Evolutionary conservation across 306 rosid genomes (phyloP).

Genomic region (Fragaria vesca): DNA sequence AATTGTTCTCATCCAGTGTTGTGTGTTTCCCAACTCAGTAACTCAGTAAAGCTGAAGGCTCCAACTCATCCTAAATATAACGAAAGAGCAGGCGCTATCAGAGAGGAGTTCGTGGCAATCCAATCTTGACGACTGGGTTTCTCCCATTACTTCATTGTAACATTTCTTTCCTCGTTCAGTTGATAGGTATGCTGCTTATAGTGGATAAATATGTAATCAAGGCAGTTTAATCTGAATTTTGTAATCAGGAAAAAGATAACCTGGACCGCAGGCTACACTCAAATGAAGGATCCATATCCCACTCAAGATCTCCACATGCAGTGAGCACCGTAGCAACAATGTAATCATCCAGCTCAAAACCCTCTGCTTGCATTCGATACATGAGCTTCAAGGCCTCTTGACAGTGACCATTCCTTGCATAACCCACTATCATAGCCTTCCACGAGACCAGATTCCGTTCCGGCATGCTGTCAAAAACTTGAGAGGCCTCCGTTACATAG

Average conservation of each 20-base stretch:
- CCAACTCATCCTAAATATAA: neutral
- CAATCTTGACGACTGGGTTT: neutral
- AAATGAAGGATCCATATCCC: constrained; percentile 38
- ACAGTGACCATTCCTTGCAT: constrained; percentile 78
- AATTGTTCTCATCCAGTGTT: neutral
- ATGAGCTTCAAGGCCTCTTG: constrained; percentile 77
- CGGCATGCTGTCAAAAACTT: constrained; percentile 78
- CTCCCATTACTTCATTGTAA: neutral
- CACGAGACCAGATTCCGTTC: constrained; percentile 78
- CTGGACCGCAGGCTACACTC: constrained; percentile 40
- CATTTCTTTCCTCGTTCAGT: constrained; percentile 12
- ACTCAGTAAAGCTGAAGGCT: neutral
- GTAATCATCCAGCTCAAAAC: constrained; percentile 74
- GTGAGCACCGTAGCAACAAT: constrained; percentile 56
- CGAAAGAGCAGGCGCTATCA: neutral
- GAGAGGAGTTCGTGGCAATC: neutral
- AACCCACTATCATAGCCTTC: constrained; percentile 87
- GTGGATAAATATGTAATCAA: constrained; percentile 24
- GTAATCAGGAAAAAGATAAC: constrained; percentile 15
- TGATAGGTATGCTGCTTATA: constrained; percentile 15
- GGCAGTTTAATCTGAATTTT: neutral
- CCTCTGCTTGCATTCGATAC: constrained; percentile 79
- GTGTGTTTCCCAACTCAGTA: neutral
- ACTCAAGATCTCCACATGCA: constrained; percentile 56
- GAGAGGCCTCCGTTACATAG: constrained; percentile 63